Conservation (phyloP, 2,329 filamentous ascomycete genomes). For the Penicillium sp. region DNA sequence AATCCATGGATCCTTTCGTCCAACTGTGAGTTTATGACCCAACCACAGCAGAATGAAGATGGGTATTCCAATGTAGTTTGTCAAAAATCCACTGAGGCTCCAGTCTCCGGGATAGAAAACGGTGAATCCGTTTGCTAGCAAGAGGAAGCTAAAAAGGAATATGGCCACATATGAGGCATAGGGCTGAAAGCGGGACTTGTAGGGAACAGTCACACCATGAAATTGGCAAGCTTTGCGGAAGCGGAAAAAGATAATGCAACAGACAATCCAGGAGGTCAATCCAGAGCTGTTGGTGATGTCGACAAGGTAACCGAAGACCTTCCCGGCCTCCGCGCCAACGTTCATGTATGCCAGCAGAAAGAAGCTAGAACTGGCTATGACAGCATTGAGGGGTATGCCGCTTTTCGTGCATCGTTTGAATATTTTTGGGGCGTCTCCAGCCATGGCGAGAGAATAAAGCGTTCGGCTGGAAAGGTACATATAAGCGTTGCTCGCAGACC, state of each 20-base stretch:
- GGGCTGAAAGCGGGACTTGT: constrained; percentile 46
- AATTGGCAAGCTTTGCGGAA: neutral
- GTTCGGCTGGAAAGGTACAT: constrained; percentile 69
- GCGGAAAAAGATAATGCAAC: neutral
- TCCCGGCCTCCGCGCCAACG: constrained; percentile 47
- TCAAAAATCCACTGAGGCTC: constrained; percentile 59
- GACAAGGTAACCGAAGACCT: constrained; percentile 69
- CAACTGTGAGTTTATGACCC: constrained; percentile 42
- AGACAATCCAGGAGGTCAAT: constrained; percentile 63
- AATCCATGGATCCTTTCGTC: constrained; percentile 48
- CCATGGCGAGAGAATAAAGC: constrained; percentile 61
- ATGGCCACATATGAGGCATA: constrained; percentile 62
- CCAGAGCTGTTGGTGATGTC: constrained; percentile 66
- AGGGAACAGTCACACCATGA: neutral
- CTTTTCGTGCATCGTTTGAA: constrained; percentile 58
- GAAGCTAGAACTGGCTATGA: constrained; percentile 54
- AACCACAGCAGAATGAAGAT: constrained; percentile 56
- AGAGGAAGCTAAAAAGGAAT: constrained; percentile 53
- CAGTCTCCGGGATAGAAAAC: constrained; percentile 49
- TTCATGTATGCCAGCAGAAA: constrained; percentile 66
- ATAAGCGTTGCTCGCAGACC: constrained; percentile 74
- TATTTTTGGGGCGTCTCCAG: constrained; percentile 59
- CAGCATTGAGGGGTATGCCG: constrained; percentile 61
- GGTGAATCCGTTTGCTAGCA: constrained; percentile 70
- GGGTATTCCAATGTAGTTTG: constrained; percentile 61